phyloP scores from a whole-genome alignment of 345 rosid genomes.

The Boechera stricta region DNA sequence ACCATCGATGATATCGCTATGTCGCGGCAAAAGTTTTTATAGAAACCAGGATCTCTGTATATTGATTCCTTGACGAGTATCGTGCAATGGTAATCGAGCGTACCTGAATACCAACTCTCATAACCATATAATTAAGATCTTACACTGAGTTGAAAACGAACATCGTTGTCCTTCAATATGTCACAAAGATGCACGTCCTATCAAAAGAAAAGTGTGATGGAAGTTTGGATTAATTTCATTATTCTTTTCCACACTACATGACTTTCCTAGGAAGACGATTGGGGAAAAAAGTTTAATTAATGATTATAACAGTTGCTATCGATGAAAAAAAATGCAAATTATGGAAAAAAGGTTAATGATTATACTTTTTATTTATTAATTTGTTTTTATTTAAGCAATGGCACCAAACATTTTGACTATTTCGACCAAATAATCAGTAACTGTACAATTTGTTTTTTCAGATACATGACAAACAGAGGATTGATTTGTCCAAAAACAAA shows the following conservation, averaged over 20 bases:
- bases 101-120: too few species aligned
- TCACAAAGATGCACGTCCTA: neutral
- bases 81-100: too few species aligned
- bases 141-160: neutral
- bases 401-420: neutral
- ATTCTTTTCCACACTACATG: neutral
- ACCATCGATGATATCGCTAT: constrained; percentile 17
- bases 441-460: neutral
- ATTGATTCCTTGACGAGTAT: too few species aligned
- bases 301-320: neutral
- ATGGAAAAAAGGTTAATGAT: neutral
- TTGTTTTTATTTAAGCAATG: neutral
- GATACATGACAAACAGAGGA: neutral
- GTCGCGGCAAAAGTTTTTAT: neutral
- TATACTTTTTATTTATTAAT: too few species aligned
- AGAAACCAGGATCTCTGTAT: too few species aligned
- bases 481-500: too few species aligned
- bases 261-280: neutral
- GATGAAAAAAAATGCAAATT: too few species aligned
- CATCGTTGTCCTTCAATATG: neutral
- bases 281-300: too few species aligned
- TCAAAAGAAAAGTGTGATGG: neutral
- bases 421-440: neutral
- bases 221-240: neutral
- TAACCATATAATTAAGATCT: too few species aligned